Evolutionary conservation across 2,329 filamentous ascomycete species (phyloP).

Genomic region (Botryotinia convoluta): DNA sequence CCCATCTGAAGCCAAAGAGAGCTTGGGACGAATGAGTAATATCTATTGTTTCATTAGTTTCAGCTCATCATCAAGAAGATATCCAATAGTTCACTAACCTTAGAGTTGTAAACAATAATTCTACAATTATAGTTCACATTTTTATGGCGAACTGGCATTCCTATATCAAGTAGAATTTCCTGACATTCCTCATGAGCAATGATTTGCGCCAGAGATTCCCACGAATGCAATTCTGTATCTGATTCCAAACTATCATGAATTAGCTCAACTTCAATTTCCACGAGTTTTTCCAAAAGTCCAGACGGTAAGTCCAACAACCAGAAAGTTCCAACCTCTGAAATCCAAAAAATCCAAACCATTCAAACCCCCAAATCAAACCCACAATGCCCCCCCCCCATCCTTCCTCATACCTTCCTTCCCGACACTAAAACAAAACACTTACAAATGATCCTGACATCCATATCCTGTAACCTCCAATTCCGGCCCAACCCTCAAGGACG

Average conservation of each 20-base stretch:
- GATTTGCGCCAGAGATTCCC: conserved; percentile 50
- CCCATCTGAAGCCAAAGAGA: conserved; percentile 69
- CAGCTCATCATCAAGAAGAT: background rate
- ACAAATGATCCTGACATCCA: conserved; percentile 58
- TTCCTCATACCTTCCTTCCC: rapidly evolving
- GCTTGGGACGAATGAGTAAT: conserved; percentile 68
- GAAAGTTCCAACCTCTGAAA: background rate
- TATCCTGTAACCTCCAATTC: conserved; percentile 46
- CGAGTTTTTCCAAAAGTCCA: background rate
- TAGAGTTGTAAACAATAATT: conserved; percentile 59
- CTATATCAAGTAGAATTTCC: conserved; percentile 65
- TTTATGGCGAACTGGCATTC: conserved; percentile 60
- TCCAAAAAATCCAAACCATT: background rate
- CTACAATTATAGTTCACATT: conserved; percentile 60
- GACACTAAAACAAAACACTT: background rate
- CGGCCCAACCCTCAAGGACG: conserved; percentile 54
- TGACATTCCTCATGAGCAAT: conserved; percentile 57
- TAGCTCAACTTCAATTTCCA: conserved; percentile 13
- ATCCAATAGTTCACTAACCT: background rate
- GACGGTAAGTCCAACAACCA: background rate
- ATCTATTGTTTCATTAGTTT: conserved; percentile 47
- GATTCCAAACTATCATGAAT: conserved; percentile 28
- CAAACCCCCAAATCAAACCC: background rate
- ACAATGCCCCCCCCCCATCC: background rate
- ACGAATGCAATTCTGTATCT: conserved; percentile 53